Evolutionary conservation across 1,139 yeast species (phyloP).

Genomic region (Taphrina wiesneri): DNA sequence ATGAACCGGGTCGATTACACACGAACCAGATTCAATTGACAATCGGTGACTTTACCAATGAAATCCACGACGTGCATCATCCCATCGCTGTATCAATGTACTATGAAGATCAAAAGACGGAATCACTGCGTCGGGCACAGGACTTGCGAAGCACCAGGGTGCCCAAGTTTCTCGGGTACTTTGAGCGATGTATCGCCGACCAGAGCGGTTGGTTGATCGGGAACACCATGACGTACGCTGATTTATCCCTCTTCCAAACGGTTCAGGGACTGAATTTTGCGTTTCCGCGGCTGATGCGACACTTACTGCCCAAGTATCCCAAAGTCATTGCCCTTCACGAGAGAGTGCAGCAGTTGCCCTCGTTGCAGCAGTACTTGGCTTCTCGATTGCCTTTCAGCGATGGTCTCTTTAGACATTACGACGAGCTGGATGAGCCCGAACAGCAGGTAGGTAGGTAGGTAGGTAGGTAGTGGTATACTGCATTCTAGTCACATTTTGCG

Average conservation of each 20-base stretch:
- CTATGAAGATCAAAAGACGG: conserved; percentile 25
- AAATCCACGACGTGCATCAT: conserved; percentile 30
- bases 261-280: conserved; percentile 28
- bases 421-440: conserved; percentile 22
- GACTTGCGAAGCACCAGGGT: conserved; percentile 14
- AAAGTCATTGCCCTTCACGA: not conserved
- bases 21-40: conserved; percentile 18
- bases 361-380: conserved; percentile 4
- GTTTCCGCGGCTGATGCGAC: conserved; percentile 13
- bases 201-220: not conserved
- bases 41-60: conserved; percentile 20
- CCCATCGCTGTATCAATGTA: conserved; percentile 20
- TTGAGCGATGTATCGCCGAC: conserved; percentile 21
- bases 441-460: not conserved
- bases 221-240: conserved; percentile 22
- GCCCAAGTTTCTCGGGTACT: conserved; percentile 21
- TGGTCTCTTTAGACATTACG: conserved; percentile 31
- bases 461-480: too few relatives aligned
- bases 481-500: too few relatives aligned
- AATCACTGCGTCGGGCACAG: conserved; percentile 14
- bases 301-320: not conserved
- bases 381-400: conserved; percentile 13
- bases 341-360: not conserved
- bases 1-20: conserved; percentile 9
- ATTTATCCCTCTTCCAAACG: conserved; percentile 11